phyloP scores from a whole-genome alignment of 768 basidiomycete species.

The Cystofilobasidium macerans region DNA sequence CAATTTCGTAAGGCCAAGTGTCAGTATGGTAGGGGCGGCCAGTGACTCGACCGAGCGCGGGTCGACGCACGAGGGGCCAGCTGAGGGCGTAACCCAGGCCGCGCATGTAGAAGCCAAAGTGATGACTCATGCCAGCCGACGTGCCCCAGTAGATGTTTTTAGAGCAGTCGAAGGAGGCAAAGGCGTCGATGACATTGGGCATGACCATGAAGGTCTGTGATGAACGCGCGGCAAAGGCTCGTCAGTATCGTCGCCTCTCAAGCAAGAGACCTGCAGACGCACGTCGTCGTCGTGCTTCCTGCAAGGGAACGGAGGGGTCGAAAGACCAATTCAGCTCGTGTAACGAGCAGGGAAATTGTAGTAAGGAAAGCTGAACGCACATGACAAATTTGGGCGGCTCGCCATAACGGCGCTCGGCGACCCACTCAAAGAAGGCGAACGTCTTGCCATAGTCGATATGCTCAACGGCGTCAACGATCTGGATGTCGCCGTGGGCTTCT shows the following conservation, averaged over 20 bases:
- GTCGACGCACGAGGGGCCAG: slow-evolving; percentile 37
- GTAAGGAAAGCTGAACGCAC: slow-evolving; percentile 30
- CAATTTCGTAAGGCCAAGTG: too few species aligned
- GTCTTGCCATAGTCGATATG: slow-evolving; percentile 40
- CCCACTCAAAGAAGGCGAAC: slow-evolving; percentile 39
- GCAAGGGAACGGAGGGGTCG: not conserved
- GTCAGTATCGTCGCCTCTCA: too few species aligned
- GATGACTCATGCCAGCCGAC: slow-evolving; percentile 34
- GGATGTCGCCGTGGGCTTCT: slow-evolving; percentile 29
- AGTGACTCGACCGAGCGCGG: too few species aligned
- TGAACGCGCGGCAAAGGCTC: not conserved
- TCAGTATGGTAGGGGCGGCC: too few species aligned
- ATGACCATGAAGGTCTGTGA: slow-evolving; percentile 38
- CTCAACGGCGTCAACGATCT: slow-evolving; percentile 29
- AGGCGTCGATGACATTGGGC: slow-evolving; percentile 38
- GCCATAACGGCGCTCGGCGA: slow-evolving; percentile 36
- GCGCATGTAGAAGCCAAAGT: slow-evolving; percentile 39
- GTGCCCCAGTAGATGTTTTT: slow-evolving; percentile 41
- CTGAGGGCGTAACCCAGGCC: slow-evolving; percentile 39
- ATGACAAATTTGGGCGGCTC: slow-evolving; percentile 38
- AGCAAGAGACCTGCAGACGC: slow-evolving; percentile 22
- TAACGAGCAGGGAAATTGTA: not conserved
- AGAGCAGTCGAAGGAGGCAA: slow-evolving; percentile 36
- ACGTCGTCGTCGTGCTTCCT: slow-evolving; percentile 41
- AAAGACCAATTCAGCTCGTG: too few species aligned